Evolutionary conservation across 148 eudicot genomes (phyloP), one percentile per base, ranked within the genome.

Genomic region (Chenopodium berlandieri): DNA sequence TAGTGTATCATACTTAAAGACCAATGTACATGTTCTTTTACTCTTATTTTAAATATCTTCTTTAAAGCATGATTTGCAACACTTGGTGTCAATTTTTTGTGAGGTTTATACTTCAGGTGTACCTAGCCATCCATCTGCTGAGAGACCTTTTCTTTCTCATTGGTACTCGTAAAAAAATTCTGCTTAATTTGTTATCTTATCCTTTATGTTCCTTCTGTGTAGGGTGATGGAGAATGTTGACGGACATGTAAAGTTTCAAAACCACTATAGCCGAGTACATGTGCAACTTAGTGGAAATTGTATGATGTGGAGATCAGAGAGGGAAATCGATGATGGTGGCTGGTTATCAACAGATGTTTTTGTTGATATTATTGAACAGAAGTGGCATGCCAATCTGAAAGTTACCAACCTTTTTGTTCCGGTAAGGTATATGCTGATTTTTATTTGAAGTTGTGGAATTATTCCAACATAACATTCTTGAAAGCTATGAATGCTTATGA

Each of bases 371-470:
- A 63, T 84, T 86, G 99, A 96, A 86, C 99, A 96, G 85, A 91
- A 89, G 86, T 96, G 99, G 99, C 99, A 96, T 88, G 97, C 92
- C 34, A 94, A 94, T 87, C 84, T 96, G 75, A 96, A 90, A 88
- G 83, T 96, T 70, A 85, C 79, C 20, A 91, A 94, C 82, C 88
- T 96, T 76, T 96, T 87, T 92, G 98, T 89, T 80, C 99, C 99
- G 92, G 99, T 95, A 91, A 91, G 91, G 90, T 91, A 86, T 85
- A 85, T 79, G 27, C 30, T 79, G 47, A 69, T 32, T 64, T 71
- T 76, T 25, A 16, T 47, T 60, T 31, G 13, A 71, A 70, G 31
- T 44, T 79, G 75, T 64, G 72, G 40, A 30, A 25, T 65, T 17
- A 73, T 6, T 64, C 9, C 32, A 40, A 40, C 13, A 25, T 68